Conservation (phyloP, 2,329 filamentous ascomycete species). For the Colletotrichum musicola region DNA sequence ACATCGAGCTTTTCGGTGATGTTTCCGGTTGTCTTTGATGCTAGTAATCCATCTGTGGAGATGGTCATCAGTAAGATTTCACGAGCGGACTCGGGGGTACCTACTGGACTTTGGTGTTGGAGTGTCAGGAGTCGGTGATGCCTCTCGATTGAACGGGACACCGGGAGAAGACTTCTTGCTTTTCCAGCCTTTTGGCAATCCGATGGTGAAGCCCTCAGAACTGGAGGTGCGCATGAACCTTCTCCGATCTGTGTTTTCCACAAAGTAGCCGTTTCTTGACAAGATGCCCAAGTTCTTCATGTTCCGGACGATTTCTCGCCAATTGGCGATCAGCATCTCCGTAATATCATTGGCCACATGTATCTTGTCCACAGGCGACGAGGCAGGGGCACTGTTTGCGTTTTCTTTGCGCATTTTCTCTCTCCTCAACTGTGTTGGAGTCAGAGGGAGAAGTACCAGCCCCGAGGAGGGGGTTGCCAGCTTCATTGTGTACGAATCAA, state of each 20-base stretch:
- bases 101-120: conserved; percentile 47
- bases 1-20: conserved; percentile 34
- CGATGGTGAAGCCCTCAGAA: conserved; percentile 56
- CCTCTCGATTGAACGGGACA: conserved; percentile 41
- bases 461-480: conserved; percentile 57
- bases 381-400: conserved; percentile 39
- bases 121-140: conserved; percentile 54
- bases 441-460: conserved; percentile 56
- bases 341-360: conserved; percentile 69
- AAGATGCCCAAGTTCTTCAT: conserved; percentile 63
- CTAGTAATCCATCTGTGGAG: conserved; percentile 24
- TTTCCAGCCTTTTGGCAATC: conserved; percentile 53
- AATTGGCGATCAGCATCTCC: conserved; percentile 75
- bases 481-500: conserved; percentile 64
- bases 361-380: conserved; percentile 65
- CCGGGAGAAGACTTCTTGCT: conserved; percentile 39
- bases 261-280: conserved; percentile 40
- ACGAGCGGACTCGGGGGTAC: conserved; percentile 19
- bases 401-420: conserved; percentile 50
- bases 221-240: conserved; percentile 52
- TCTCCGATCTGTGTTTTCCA: conserved; percentile 31
- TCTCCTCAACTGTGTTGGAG: conserved; percentile 58
- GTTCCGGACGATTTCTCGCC: conserved; percentile 73
- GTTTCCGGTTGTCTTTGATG: conserved; percentile 3
- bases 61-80: conserved; percentile 24